A percentile compares a stretch with the other conserved stretches of the same genome.
Conservation (phyloP, 2,329 filamentous ascomycete species). For the Alternaria conjuncta region DNA sequence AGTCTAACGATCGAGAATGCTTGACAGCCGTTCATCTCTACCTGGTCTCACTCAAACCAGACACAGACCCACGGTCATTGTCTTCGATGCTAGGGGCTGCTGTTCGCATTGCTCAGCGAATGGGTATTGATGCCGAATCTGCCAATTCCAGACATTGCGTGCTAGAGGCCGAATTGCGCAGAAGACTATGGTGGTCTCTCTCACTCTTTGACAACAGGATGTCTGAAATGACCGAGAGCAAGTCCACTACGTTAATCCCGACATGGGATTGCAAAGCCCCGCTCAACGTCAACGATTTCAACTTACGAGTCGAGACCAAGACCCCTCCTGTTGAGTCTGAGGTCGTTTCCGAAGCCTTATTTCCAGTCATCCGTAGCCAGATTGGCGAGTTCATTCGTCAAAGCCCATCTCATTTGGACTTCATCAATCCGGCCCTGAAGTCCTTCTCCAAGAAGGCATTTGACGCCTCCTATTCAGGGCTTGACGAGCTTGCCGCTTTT, state of each 20-base stretch:
- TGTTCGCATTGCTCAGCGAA: constrained; percentile 64
- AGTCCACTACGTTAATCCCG: constrained; percentile 55
- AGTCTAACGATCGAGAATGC: constrained; percentile 61
- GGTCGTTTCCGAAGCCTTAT: constrained; percentile 58
- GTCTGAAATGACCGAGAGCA: constrained; percentile 60
- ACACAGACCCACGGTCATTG: constrained; percentile 53
- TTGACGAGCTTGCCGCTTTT: constrained; percentile 41
- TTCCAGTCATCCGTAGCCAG: constrained; percentile 58
- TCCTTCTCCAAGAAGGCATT: constrained; percentile 43
- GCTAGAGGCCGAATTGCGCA: constrained; percentile 66
- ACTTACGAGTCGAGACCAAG: constrained; percentile 51
- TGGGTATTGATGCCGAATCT: constrained; percentile 67
- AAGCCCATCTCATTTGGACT: constrained; percentile 55
- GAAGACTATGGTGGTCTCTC: constrained; percentile 68
- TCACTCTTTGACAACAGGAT: constrained; percentile 63
- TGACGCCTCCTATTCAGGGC: constrained; percentile 18
- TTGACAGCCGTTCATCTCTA: constrained; percentile 63
- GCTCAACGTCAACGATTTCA: constrained; percentile 60
- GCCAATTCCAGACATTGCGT: constrained; percentile 56
- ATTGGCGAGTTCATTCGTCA: constrained; percentile 52
- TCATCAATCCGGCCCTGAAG: constrained; percentile 52
- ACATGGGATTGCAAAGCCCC: constrained; percentile 58
- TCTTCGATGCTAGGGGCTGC: constrained; percentile 65
- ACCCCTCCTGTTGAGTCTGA: constrained; percentile 47
- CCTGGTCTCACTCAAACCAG: constrained; percentile 62